These are phyloP conservation scores for Hylodesmum podocarpum DNA, from an alignment of 306 rosid species.

Conservation along the genomic window DNA sequence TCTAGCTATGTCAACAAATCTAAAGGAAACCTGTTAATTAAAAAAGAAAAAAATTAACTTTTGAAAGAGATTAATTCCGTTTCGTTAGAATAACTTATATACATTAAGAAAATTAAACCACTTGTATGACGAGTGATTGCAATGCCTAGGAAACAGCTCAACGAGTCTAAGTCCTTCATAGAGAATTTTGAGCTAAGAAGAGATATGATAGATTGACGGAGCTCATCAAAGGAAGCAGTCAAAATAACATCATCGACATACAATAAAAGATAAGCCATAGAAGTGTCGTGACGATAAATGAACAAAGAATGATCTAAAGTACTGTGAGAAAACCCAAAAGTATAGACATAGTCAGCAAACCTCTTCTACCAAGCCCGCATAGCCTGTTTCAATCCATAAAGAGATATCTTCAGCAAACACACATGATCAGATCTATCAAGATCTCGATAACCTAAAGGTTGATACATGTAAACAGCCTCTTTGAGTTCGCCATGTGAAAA, in stretches of 20 bases:
- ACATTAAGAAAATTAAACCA: no score
- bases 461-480: neutral
- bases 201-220: neutral
- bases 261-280: neutral
- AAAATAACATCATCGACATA: no score
- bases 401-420: neutral
- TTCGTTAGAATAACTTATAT: no score
- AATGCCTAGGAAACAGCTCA: neutral
- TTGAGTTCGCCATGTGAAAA: no score
- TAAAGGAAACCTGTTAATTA: no score
- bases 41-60: no score
- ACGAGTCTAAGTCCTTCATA: neutral
- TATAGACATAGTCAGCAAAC: neutral
- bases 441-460: neutral
- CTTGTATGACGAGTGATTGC: neutral
- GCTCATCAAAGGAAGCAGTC: neutral
- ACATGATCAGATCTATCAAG: neutral
- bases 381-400: neutral
- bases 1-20: no score
- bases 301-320: neutral
- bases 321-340: neutral
- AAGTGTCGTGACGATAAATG: neutral
- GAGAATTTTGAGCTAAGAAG: neutral
- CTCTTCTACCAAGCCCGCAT: neutral
- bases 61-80: no score